Evolutionary conservation across 352 stramenopile species (phyloP).

Genomic region (Phytophthora multivora): DNA sequence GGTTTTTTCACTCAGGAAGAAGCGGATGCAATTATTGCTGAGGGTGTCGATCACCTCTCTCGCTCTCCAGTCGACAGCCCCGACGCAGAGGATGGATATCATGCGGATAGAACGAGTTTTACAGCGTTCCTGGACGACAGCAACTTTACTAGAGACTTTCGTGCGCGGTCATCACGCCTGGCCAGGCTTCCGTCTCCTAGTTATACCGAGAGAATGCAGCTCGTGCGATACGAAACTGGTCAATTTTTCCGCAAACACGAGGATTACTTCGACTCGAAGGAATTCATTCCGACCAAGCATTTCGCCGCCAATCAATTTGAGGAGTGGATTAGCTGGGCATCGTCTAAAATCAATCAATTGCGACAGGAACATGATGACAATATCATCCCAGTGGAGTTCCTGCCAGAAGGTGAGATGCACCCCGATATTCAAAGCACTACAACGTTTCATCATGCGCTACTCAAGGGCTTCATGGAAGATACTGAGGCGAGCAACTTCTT

Average conservation of each 20-base stretch:
- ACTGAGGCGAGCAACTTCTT: conserved; percentile 56
- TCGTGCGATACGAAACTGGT: conserved; percentile 69
- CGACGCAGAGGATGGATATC: conserved; percentile 61
- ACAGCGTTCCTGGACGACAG: conserved; percentile 74
- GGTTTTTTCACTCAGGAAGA: conserved; percentile 67
- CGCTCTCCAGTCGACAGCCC: conserved; percentile 66
- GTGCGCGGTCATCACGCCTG: conserved; percentile 49
- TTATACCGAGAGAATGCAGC: conserved; percentile 63
- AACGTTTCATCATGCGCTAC: conserved; percentile 55
- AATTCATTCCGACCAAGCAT: conserved; percentile 55
- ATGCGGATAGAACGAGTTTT: conserved; percentile 67
- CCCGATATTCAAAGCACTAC: conserved; percentile 49
- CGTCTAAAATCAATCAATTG: conserved; percentile 31
- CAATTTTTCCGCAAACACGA: conserved; percentile 83
- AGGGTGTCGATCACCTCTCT: conserved; percentile 50
- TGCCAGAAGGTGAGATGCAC: conserved; percentile 42
- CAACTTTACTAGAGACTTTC: conserved; percentile 68
- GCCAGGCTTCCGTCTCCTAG: conserved; percentile 52
- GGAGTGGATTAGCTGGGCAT: conserved; percentile 57
- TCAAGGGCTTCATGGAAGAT: conserved; percentile 62
- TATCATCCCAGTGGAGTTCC: conserved; percentile 40
- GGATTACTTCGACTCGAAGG: conserved; percentile 78
- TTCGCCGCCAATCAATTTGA: conserved; percentile 47
- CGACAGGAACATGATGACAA: conserved; percentile 1
- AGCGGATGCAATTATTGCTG: conserved; percentile 54